These are phyloP conservation scores for Cordia subcordata DNA, from an alignment of 257 asterid genomes.

Conservation along the genomic window DNA sequence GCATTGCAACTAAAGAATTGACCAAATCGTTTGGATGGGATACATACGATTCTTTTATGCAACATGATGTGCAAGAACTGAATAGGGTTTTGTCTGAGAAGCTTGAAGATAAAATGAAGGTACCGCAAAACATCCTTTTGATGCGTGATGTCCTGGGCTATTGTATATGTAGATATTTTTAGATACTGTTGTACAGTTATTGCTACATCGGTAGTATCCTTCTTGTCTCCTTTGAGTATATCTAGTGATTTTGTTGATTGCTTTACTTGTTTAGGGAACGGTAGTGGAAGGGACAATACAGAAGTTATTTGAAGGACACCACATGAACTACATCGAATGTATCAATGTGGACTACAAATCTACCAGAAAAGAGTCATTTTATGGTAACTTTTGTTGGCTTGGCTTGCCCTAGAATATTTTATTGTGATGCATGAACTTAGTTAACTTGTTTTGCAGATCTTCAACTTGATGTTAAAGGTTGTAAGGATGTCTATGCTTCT, in stretches of 20 bases:
- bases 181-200: neutral
- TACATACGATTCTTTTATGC: conserved; percentile 94
- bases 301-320: conserved; percentile 95
- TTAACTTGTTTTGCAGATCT: conserved; percentile 54
- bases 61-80: conserved; percentile 98
- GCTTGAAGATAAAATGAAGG: conserved; percentile 99
- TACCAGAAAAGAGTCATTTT: conserved; percentile 93
- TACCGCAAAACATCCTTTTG: too few relatives aligned
- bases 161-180: conserved; percentile 12
- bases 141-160: neutral
- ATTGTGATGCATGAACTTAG: conserved; percentile 3
- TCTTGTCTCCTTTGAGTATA: too few relatives aligned
- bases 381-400: conserved; percentile 50
- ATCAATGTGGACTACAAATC: conserved; percentile 93
- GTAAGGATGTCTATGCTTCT: conserved; percentile 92
- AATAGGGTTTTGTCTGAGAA: conserved; percentile 91
- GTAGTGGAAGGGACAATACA: conserved; percentile 99
- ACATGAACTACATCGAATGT: conserved; percentile 93
- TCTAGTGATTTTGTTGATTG: conserved; percentile 3
- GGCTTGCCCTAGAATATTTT: conserved; percentile 11
- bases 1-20: conserved; percentile 95
- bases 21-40: conserved; percentile 99
- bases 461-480: conserved; percentile 98
- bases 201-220: neutral
- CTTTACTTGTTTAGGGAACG: conserved; percentile 69